phyloP scores from a whole-genome alignment of 2,329 filamentous ascomycete genomes.

The Ascochyta clinopodiicola region DNA sequence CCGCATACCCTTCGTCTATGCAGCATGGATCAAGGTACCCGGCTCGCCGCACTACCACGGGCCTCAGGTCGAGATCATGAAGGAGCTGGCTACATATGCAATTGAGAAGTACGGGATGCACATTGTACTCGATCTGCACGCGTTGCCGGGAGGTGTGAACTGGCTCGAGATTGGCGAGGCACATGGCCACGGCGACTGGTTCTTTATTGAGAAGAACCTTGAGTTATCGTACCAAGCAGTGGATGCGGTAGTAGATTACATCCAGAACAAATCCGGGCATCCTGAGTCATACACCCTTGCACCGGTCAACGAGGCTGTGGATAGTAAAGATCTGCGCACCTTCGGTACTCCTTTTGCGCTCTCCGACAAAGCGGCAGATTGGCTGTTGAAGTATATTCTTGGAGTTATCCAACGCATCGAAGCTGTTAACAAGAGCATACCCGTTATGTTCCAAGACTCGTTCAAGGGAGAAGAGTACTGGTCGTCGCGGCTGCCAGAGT shows the following conservation, averaged over 20 bases:
- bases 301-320: slow-evolving; percentile 48
- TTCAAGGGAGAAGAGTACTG: slow-evolving; percentile 22
- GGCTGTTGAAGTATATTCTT: slow-evolving; percentile 42
- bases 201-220: slow-evolving; percentile 41
- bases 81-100: slow-evolving; percentile 33
- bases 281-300: slow-evolving; percentile 41
- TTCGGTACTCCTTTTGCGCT: slow-evolving; percentile 41
- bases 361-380: slow-evolving; percentile 35
- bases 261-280: slow-evolving; percentile 32
- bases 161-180: slow-evolving; percentile 17
- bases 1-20: slow-evolving; percentile 8
- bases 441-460: slow-evolving; percentile 17
- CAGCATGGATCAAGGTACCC: slow-evolving; percentile 13
- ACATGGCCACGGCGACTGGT: slow-evolving; percentile 41
- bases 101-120: slow-evolving; percentile 46
- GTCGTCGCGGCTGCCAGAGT: slow-evolving; percentile 14
- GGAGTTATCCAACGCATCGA: slow-evolving; percentile 25
- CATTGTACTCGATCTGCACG: slow-evolving; percentile 42
- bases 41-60: slow-evolving; percentile 8
- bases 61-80: slow-evolving; percentile 5
- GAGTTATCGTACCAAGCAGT: slow-evolving; percentile 41
- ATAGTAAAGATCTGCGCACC: slow-evolving; percentile 33
- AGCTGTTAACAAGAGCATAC: slow-evolving; percentile 13
- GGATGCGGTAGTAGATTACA: slow-evolving; percentile 39
- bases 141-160: slow-evolving; percentile 41